Base-by-base conservation (phyloP, 495 filamentous ascomycete genomes). In the Annulohypoxylon nitens region DNA sequence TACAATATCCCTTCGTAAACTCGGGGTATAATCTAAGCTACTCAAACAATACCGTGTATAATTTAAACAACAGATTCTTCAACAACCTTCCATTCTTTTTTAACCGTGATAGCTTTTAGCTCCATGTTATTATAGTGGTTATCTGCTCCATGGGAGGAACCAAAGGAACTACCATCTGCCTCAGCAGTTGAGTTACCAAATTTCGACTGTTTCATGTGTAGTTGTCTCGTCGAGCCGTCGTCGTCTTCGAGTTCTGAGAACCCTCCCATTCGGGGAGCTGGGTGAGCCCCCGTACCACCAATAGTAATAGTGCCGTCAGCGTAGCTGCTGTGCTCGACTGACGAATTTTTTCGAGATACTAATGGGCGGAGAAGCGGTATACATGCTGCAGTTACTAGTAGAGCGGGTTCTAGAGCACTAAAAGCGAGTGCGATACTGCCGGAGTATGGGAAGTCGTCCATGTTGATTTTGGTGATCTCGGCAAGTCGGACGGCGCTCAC, bases 101-200 rank as follows among this genome's bases (percentile, higher is more conserved):
- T 43, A n/a, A 43, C 39, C 12, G 39, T 43, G 39, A 43, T 43
- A 43, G 39, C 39, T 43, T 43, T 43, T 11, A 43, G 14, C 39
- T 43, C 39, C 12, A 43, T 14, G 39, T 43, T 43, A 11, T 10
- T 43, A 43, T n/a, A 43, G 12, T 51, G 25, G 12, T 51, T 51
- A 51, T 51, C 48, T 25, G 6, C 18, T 23, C 48, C 48, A 25
- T 51, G 48, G 48, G 48, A 51, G 48, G 48, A 51, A 25, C 48
- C 48, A 16, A 51, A 51, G 48, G 48, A 51, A 51, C 48, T 51
- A 51, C 48, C 48, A 51, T 51, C 48, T 51, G 48, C 48, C 48
- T 51, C 48, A 26, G 48, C 48, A 51, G 2, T 51, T 51, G 48
- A 23, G 5, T 16, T 16, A 51, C 48, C 48, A 51, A 25, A 51